Base-by-base conservation (phyloP, 495 filamentous ascomycete species). In the Talaromyces proteolyticus region DNA sequence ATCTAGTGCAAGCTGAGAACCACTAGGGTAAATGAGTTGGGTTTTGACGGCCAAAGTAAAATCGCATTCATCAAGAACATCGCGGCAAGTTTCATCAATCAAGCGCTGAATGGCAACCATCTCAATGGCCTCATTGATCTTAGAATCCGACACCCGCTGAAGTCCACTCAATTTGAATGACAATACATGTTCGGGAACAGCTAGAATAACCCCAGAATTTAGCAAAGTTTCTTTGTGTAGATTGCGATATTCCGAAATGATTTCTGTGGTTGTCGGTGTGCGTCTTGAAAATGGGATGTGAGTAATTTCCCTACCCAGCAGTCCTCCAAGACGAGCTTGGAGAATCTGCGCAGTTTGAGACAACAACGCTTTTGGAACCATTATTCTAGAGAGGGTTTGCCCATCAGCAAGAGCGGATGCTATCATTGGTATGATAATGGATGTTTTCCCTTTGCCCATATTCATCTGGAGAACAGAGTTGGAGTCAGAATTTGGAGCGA, bases 361-460 rank as follows among this genome's bases (percentile, higher is more conserved):
- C 0, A 79, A 68, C 45, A 84, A 72, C 0, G 85, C 73, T 53
- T 82, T 86, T 7, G 73, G 71, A 7, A 88, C 84, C 4, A 89
- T 56, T 0, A 88, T 70, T 11, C 84, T 63, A 0, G 77, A 72
- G 0, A 89, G 65, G 16, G 62, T 68, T 0, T 53, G 51, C 0
- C 68, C 66, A 54, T 88, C 61, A 0, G 82, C 82, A 14, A 88
- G 57, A 3, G 64, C 61, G 0, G 72, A 70, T 4, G 80, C 74
- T 6, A 84, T 75, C 37, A 84, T 77, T 1, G 86, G 84, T 3
- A 87, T 74, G 47, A 90, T 86, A 1, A 87, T 78, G 0, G 82
- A 82, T 0, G 83, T 83, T 56, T 90, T 90, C 0, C 86, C 86
- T 57, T 86, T 76, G 0, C 86, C 86, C 85, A 89, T 89, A 54